Evolutionary conservation across 2,329 filamentous ascomycete species (phyloP).

Genomic region (Calonectria naviculata): DNA sequence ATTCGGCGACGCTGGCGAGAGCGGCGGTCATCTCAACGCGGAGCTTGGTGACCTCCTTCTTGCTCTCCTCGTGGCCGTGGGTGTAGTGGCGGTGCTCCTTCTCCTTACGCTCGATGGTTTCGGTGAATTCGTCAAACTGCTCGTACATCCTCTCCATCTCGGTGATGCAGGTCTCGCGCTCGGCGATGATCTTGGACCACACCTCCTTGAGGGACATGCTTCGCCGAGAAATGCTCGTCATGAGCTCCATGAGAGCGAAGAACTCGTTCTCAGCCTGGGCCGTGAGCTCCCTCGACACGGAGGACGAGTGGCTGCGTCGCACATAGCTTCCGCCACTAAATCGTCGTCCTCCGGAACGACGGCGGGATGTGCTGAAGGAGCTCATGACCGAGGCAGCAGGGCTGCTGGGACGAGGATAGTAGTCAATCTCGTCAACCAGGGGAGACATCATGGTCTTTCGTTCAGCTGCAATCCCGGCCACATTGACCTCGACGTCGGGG

Average conservation of each 20-base stretch:
- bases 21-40: not conserved
- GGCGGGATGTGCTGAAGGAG: not conserved
- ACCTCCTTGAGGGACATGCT: not conserved
- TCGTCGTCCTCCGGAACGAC: not conserved
- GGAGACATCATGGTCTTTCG: not conserved
- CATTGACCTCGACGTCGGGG: not conserved
- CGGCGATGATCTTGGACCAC: not conserved
- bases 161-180: not conserved
- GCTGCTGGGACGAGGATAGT: not conserved
- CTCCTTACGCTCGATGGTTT: not conserved
- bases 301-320: not conserved
- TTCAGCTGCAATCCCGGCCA: not conserved
- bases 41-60: not conserved
- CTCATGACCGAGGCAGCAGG: not conserved
- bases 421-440: not conserved
- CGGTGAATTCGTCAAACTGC: not conserved
- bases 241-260: constrained; percentile 1
- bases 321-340: not conserved
- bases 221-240: not conserved
- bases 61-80: not conserved
- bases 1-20: not conserved
- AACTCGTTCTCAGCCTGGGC: not conserved
- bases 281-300: not conserved
- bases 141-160: constrained; percentile 5
- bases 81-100: not conserved